Evolutionary conservation across 2,329 filamentous ascomycete species (phyloP).

Genomic region (Colletotrichum sublineola): DNA sequence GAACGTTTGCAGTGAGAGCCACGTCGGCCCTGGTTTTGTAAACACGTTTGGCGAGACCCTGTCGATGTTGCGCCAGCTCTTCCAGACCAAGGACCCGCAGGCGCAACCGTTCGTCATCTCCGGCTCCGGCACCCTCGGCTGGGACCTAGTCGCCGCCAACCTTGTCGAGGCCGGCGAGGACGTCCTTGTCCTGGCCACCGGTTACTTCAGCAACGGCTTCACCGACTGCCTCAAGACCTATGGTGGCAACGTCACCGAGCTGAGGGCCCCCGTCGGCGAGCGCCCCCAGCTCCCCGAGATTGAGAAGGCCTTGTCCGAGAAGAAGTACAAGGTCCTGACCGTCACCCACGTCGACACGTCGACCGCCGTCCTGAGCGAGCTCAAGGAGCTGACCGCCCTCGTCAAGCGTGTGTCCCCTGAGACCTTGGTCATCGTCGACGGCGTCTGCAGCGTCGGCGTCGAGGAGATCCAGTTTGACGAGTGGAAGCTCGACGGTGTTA

Average conservation of each 20-base stretch:
- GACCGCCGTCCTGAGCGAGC: constrained; percentile 93
- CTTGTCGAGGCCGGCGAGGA: constrained; percentile 90
- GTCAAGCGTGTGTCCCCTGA: constrained; percentile 90
- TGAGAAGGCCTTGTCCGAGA: constrained; percentile 88
- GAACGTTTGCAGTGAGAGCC: constrained; percentile 78
- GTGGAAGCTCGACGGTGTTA: constrained; percentile 91
- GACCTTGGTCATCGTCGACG: constrained; percentile 92
- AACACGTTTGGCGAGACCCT: constrained; percentile 92
- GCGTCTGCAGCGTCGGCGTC: constrained; percentile 95
- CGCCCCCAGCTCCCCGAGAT: constrained; percentile 89
- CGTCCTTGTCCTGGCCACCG: constrained; percentile 92
- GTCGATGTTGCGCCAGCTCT: constrained; percentile 89
- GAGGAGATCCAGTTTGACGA: constrained; percentile 97
- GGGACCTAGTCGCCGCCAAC: constrained; percentile 97
- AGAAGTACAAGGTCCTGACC: constrained; percentile 93
- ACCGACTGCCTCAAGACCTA: constrained; percentile 93
- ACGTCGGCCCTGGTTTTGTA: constrained; percentile 91
- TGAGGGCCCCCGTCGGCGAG: constrained; percentile 90
- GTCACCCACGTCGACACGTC: constrained; percentile 98
- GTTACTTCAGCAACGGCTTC: constrained; percentile 97
- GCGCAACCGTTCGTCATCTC: constrained; percentile 94
- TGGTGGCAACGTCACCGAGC: constrained; percentile 88
- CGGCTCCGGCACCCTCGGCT: constrained; percentile 94
- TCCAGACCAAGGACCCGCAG: constrained; percentile 86
- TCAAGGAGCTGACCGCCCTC: constrained; percentile 85